Conservation (phyloP, 179 eudicot genomes). For the Sideroxylon spinosum region DNA sequence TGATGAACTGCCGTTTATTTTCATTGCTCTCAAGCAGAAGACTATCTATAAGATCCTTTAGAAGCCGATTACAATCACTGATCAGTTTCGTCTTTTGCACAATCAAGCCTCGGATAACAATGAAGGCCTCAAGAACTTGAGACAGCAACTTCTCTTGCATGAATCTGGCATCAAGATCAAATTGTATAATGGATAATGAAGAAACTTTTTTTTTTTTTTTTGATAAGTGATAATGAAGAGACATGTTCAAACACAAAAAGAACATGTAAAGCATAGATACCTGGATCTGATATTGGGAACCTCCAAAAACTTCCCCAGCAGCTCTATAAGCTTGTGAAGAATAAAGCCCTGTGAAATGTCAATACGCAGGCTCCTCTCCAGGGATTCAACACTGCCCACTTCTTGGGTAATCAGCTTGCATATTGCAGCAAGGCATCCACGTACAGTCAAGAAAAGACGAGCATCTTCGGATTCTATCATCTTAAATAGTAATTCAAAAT, state of each 20-base stretch:
- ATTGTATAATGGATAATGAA: conserved; percentile 14
- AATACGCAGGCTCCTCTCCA: conserved; percentile 94
- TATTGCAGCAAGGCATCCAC: conserved; percentile 71
- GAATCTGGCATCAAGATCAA: conserved; percentile 48
- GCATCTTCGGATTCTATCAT: conserved; percentile 98
- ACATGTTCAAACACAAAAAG: conserved; percentile 1
- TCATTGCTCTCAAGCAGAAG: conserved; percentile 92
- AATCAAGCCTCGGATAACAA: conserved; percentile 86
- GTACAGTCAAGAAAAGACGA: conserved; percentile 88
- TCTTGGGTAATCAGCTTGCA: conserved; percentile 87
- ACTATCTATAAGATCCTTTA: conserved; percentile 88
- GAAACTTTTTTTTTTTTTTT: background rate
- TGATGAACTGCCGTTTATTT: conserved; percentile 83
- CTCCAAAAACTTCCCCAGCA: conserved; percentile 94
- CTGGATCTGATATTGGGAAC: conserved; percentile 92
- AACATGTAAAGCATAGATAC: conserved; percentile 33
- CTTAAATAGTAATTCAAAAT: conserved; percentile 89
- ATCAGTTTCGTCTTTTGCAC: conserved; percentile 97
- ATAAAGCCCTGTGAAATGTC: conserved; percentile 98
- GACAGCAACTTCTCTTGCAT: conserved; percentile 88
- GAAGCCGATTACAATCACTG: conserved; percentile 82
- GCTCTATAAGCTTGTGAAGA: conserved; percentile 98
- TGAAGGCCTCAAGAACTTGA: conserved; percentile 92
- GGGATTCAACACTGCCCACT: conserved; percentile 75
- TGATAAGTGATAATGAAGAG: background rate